phyloP scores from a whole-genome alignment of 164 flowering plant species.

The Magnolia officinalis region DNA sequence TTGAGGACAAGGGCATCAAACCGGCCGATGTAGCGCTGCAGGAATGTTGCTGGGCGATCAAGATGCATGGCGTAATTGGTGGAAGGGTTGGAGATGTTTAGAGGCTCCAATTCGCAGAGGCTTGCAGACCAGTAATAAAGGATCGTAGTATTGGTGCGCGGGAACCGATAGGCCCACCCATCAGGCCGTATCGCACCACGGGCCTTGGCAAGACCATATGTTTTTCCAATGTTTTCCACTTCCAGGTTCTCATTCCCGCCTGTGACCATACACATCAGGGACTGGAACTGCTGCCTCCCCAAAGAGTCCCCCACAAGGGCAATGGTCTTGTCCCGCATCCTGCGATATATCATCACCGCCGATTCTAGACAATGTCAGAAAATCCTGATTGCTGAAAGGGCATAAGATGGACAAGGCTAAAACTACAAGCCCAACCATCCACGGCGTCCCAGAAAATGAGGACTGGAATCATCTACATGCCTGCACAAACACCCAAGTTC shows the following conservation, averaged over 20 bases:
- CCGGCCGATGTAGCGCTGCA: constrained; percentile 39
- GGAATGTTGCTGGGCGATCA: constrained; percentile 65
- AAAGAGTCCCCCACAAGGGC: constrained; percentile 80
- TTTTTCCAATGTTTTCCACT: constrained; percentile 57
- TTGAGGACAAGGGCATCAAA: constrained; percentile 66
- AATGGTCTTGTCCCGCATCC: constrained; percentile 72
- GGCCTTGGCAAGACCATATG: constrained; percentile 56
- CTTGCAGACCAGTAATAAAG: constrained; percentile 78
- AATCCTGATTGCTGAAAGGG: neutral
- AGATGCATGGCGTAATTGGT: constrained; percentile 68
- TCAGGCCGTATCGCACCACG: constrained; percentile 60
- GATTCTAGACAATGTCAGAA: constrained; percentile 4
- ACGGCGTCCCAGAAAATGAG: neutral
- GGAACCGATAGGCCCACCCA: constrained; percentile 75
- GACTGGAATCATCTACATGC: no score
- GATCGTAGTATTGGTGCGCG: constrained; percentile 63
- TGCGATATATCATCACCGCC: constrained; percentile 20
- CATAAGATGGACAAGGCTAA: neutral
- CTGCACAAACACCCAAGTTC: no score
- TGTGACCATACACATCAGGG: constrained; percentile 73
- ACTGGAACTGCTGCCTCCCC: constrained; percentile 78
- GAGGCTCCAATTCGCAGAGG: constrained; percentile 53
- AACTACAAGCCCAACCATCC: neutral
- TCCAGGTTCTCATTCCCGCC: constrained; percentile 57
- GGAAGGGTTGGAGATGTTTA: constrained; percentile 37